Conservation (phyloP, 768 basidiomycete species). For the Rhodotorula paludigena region DNA sequence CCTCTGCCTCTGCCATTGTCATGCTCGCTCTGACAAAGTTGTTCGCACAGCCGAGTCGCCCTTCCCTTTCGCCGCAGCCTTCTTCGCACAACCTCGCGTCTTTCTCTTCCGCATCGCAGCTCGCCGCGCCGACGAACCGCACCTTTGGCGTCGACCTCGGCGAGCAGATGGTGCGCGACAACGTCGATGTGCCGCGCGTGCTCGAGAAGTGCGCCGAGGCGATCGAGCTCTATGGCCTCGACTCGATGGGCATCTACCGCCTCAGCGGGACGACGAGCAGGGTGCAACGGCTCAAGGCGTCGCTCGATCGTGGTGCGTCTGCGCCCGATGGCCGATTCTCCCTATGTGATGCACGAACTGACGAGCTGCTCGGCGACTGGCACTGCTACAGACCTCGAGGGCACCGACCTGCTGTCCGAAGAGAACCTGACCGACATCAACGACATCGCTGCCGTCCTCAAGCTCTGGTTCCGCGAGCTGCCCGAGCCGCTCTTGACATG, state of each 20-base stretch:
- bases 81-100: conserved; percentile 32
- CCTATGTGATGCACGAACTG: too few relatives aligned
- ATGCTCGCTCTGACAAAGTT: conserved; percentile 23
- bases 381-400: conserved; percentile 74
- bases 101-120: conserved; percentile 11
- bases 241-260: conserved; percentile 83
- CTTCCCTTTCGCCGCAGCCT: conserved; percentile 40
- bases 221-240: conserved; percentile 83
- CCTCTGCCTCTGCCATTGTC: not conserved
- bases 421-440: conserved; percentile 95
- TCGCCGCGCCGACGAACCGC: conserved; percentile 47
- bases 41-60: conserved; percentile 30
- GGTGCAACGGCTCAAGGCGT: conserved; percentile 72
- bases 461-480: conserved; percentile 92
- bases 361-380: not conserved
- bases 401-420: conserved; percentile 75
- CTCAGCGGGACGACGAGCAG: conserved; percentile 86
- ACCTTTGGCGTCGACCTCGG: conserved; percentile 89
- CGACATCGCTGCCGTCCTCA: conserved; percentile 87
- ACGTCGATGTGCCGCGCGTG: conserved; percentile 78
- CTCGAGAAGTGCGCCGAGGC: conserved; percentile 82
- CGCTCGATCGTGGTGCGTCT: conserved; percentile 71
- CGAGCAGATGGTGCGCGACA: conserved; percentile 89
- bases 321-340: not conserved
- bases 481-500: conserved; percentile 87